Evolutionary conservation across 345 rosid species (phyloP).

Genomic region (Rubroshorea leprosula): DNA sequence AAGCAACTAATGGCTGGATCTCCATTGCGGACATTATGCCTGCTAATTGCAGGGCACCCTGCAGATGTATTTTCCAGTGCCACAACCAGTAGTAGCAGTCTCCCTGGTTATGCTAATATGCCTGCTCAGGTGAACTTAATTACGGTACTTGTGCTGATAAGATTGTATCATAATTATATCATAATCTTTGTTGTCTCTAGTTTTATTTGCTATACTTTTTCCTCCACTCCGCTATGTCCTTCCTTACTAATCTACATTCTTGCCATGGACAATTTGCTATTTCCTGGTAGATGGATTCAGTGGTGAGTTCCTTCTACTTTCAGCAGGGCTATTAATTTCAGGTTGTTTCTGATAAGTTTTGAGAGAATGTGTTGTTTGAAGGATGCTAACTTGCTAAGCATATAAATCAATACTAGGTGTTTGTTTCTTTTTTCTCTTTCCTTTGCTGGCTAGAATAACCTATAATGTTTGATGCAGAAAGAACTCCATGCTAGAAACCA

Average conservation of each 20-base stretch:
- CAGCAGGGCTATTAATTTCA: neutral
- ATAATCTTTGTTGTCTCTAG: neutral
- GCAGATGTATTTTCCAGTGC: slow-evolving; percentile 60
- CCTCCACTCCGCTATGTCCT: neutral
- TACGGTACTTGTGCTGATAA: neutral
- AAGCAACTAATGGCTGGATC: slow-evolving; percentile 85
- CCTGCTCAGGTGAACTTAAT: slow-evolving; percentile 49
- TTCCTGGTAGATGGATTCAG: neutral
- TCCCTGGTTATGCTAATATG: slow-evolving; percentile 26
- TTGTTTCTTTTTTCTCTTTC: no score
- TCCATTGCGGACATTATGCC: slow-evolving; percentile 88
- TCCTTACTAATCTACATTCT: neutral
- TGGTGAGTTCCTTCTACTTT: neutral
- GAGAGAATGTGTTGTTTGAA: neutral
- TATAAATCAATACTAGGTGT: no score
- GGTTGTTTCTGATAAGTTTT: neutral
- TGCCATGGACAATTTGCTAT: neutral
- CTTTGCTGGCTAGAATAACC: no score
- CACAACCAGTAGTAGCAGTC: slow-evolving; percentile 11
- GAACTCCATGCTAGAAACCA: no score
- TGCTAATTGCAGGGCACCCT: slow-evolving; percentile 92
- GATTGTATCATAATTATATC: slow-evolving; percentile 10
- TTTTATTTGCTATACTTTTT: neutral
- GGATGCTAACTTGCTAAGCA: no score
- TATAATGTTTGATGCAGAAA: no score